Base-by-base conservation (phyloP, 2,329 filamentous ascomycete genomes). In the Leptoxyphium fumago region DNA sequence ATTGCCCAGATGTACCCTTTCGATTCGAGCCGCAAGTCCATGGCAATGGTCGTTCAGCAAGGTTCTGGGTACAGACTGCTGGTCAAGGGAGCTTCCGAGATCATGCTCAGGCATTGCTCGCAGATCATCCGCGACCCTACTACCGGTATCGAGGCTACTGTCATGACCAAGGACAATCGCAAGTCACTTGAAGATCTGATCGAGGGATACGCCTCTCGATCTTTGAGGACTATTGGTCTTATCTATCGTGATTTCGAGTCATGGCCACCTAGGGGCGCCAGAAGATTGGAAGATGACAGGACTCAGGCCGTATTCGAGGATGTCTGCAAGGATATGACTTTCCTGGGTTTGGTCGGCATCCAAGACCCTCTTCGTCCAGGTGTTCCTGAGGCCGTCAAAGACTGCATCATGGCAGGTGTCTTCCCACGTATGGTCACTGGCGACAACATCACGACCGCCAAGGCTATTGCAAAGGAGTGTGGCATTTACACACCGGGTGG, bases 161-260 rank as follows among this genome's bases (percentile, higher is more conserved):
- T 68, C 1, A 67, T 87, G 48, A 74, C 73, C 1, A 62, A 67
- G 1, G 68, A 75, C 11, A 75, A 80, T 50, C 69, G 72, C 28
- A 66, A 75, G 32, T 70, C 67, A 2, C 59, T 94, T 49, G 74
- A 75, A 50, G 66, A 71, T 17, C 69, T 86, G 40, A 93, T 94
- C 52, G 77, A 80, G 49, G 74, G 72, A 40, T 94, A 94, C 58
- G 87, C 87, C 9, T 77, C 75, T 21, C 74, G 81, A 14, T 93
- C 86, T 7, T 71, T 94, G 29, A 77, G 87, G 49, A 93, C 87
- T 1, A 93, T 94, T 52, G 84, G 80, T 38, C 74, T 94, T 50
- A 71, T 86, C 43, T 93, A 86, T 64, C 81, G 79, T 45, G 87
- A 94, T 54, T 94, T 91, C 52, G 75, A 84, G 18, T 48, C 51